phyloP scores from a whole-genome alignment of 2,329 filamentous ascomycete genomes.

The Penicillium crustosum region DNA sequence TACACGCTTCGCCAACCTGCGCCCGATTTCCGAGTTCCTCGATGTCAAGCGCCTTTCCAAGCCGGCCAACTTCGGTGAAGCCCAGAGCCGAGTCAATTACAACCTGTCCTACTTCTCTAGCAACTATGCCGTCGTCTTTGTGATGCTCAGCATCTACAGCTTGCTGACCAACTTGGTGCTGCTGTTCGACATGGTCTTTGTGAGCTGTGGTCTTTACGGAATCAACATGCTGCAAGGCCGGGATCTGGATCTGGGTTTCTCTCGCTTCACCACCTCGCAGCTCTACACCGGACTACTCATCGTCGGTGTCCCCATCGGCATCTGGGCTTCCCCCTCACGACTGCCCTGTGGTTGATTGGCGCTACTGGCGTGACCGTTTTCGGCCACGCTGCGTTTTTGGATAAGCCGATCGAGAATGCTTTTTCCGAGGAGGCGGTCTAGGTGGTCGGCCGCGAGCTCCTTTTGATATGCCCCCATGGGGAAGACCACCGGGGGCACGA shows the following conservation, averaged over 20 bases:
- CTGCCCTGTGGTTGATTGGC: slow-evolving; percentile 92
- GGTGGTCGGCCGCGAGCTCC: slow-evolving; percentile 99
- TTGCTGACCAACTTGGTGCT: slow-evolving; percentile 82
- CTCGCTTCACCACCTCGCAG: slow-evolving; percentile 84
- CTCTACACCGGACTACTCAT: slow-evolving; percentile 87
- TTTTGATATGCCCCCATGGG: slow-evolving; percentile 85
- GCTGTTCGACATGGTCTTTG: slow-evolving; percentile 88
- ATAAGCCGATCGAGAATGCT: slow-evolving; percentile 99
- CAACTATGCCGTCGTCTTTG: slow-evolving; percentile 94
- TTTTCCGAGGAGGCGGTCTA: slow-evolving; percentile 99
- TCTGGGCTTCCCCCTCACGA: slow-evolving; percentile 80
- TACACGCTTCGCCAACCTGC: slow-evolving; percentile 86
- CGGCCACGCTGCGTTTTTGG: slow-evolving; percentile 92
- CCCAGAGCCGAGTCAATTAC: slow-evolving; percentile 93
- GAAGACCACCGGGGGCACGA: slow-evolving; percentile 96
- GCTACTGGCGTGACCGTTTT: slow-evolving; percentile 91
- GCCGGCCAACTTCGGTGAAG: slow-evolving; percentile 84
- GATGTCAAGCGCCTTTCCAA: slow-evolving; percentile 95
- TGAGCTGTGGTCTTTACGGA: slow-evolving; percentile 81
- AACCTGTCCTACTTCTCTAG: slow-evolving; percentile 96
- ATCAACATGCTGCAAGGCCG: slow-evolving; percentile 87
- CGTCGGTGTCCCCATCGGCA: slow-evolving; percentile 77
- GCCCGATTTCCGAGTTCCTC: slow-evolving; percentile 88
- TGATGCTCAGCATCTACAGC: slow-evolving; percentile 94
- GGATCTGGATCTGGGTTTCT: slow-evolving; percentile 81